These are phyloP conservation scores for Urtica urens DNA, from an alignment of 306 rosid species.

Conservation along the genomic window DNA sequence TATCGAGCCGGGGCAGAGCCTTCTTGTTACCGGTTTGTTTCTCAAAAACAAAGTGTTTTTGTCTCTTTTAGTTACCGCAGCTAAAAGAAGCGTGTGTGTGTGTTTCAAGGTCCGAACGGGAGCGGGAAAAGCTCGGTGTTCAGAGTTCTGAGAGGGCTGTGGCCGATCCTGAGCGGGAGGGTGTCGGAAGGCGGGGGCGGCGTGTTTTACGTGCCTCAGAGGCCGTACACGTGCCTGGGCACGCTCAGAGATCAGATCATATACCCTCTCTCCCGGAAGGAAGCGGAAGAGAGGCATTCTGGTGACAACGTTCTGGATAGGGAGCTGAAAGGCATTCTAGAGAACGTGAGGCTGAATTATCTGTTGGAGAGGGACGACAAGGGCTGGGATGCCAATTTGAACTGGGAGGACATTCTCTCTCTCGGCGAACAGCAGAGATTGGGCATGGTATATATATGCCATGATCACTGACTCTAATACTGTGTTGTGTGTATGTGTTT, in stretches of 20 bases:
- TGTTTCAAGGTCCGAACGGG: constrained; percentile 83
- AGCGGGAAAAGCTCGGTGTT: constrained; percentile 97
- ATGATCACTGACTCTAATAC: neutral
- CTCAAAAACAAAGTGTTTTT: neutral
- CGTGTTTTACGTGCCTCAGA: constrained; percentile 92
- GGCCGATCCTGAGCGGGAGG: constrained; percentile 78
- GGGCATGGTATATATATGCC: constrained; percentile 67
- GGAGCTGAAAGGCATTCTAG: constrained; percentile 61
- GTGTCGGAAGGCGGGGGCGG: constrained; percentile 50
- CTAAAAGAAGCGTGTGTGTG: constrained; percentile 10
- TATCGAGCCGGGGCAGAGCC: constrained; percentile 56
- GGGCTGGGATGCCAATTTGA: constrained; percentile 84
- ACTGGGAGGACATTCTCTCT: constrained; percentile 91
- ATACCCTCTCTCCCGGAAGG: constrained; percentile 79
- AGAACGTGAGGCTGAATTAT: constrained; percentile 80
- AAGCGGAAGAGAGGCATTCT: constrained; percentile 60
- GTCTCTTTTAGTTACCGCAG: neutral
- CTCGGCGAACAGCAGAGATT: constrained; percentile 98
- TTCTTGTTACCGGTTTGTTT: constrained; percentile 89
- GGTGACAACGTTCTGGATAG: constrained; percentile 52
- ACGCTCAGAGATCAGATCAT: constrained; percentile 95
- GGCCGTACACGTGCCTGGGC: constrained; percentile 94
- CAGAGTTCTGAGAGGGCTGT: constrained; percentile 92
- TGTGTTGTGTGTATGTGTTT: too few relatives aligned
- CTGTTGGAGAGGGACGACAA: constrained; percentile 71